Evolutionary conservation across 2,329 filamentous ascomycete genomes (phyloP), one percentile per base, ranked within the genome.

Genomic region (Scedosporium apiospermum): DNA sequence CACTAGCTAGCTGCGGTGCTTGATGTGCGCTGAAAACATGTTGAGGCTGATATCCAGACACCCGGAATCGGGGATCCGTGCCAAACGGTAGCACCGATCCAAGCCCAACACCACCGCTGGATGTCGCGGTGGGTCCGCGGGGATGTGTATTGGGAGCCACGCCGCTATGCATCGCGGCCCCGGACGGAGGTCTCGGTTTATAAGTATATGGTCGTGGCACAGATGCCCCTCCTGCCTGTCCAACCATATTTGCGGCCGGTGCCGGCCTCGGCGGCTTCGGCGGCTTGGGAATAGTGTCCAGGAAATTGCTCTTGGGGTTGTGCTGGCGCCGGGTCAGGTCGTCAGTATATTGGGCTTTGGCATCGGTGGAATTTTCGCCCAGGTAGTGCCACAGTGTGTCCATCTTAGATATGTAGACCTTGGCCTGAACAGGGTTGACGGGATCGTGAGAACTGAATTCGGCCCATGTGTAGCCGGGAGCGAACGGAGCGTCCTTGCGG

Each of bases 341-440:
- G 69, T 95, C 90, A 4, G 93, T 96, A 75, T 95, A 99, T 72
- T 96, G 91, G 27, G 92, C 88, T 73, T 88, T 92, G 62, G 91
- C 89, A 70, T 98, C 93, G 6, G 93, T 97, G 23, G 93, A 98
- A 21, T 83, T 84, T 72, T 86, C 86, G 38, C 91, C 91, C 64
- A 99, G 81, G 72, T 97, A 98, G 76, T 91, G 84, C 91, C 93
- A 98, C 18, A 96, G 74, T 71, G 90, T 88, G 65, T 93, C 84
- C 16, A 87, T 80, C 71, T 89, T 90, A 65, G 75, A 75, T 7
- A 96, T 74, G 69, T 96, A 86, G 63, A 96, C 78, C 74, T 87
- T 89, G 70, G 80, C 81, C 72, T 90, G 86, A 62, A 77, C 79
- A 65, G 46, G 51, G 34, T 21, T 78, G 58, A 46, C 71, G 60